phyloP scores from a whole-genome alignment of 192 early-diverging fungal genomes.

The Radiomyces spectabilis region DNA sequence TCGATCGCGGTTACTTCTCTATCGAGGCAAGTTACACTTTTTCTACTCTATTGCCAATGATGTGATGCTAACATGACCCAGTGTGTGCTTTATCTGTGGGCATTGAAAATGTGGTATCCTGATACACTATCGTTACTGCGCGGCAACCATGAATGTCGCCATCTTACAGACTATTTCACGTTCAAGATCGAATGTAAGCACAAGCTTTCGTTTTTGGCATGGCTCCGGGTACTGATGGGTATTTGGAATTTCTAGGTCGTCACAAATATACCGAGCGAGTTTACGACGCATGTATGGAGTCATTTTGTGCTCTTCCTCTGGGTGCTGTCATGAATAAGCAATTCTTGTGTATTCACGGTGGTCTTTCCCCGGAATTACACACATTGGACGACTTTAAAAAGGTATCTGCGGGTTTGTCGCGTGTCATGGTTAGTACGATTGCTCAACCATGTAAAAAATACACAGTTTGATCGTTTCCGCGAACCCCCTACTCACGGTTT shows the following conservation, averaged over 20 bases:
- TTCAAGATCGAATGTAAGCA: slow-evolving; percentile 93
- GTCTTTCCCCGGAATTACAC: slow-evolving; percentile 86
- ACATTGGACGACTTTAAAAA: slow-evolving; percentile 84
- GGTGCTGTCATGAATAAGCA: slow-evolving; percentile 93
- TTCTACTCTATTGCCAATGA: neutral
- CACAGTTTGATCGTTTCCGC: slow-evolving; percentile 81
- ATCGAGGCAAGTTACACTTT: slow-evolving; percentile 62
- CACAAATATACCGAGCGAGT: slow-evolving; percentile 92
- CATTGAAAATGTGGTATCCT: slow-evolving; percentile 91
- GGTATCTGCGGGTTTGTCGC: slow-evolving; percentile 31
- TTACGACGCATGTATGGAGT: slow-evolving; percentile 86
- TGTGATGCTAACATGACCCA: slow-evolving; percentile 13
- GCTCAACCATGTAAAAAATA: neutral
- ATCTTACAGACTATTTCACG: slow-evolving; percentile 96
- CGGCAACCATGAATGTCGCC: slow-evolving; percentile 96
- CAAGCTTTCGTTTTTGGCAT: too few relatives aligned
- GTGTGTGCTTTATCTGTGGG: slow-evolving; percentile 88
- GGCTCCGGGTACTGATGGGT: too few relatives aligned
- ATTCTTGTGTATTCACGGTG: slow-evolving; percentile 95
- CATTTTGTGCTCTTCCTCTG: slow-evolving; percentile 89
- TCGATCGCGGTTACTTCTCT: slow-evolving; percentile 95
- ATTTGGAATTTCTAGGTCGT: slow-evolving; percentile 43
- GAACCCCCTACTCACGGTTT: slow-evolving; percentile 91
- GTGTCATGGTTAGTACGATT: neutral
- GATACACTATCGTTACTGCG: slow-evolving; percentile 80